Conservation (phyloP, 1,139 yeast genomes). For the Oligophagozyma castellii region DNA sequence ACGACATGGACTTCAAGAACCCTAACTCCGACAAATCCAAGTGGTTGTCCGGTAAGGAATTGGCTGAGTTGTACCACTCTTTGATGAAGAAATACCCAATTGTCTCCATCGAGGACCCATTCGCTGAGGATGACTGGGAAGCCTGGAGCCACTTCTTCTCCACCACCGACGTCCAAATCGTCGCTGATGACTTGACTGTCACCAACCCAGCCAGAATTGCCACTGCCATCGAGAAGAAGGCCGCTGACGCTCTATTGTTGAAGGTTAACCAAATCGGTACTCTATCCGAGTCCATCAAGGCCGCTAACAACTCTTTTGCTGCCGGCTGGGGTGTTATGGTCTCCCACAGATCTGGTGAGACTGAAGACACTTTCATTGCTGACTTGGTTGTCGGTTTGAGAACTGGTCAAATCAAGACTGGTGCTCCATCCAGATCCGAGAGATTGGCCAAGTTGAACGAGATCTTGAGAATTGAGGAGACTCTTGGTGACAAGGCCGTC, state of each 20-base stretch:
- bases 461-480: slow-evolving; percentile 94
- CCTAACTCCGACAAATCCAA: slow-evolving; percentile 77
- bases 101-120: slow-evolving; percentile 95
- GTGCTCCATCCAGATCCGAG: slow-evolving; percentile 99
- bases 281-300: slow-evolving; percentile 79
- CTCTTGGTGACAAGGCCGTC: slow-evolving; percentile 87
- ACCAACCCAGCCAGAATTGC: slow-evolving; percentile 90
- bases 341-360: slow-evolving; percentile 97
- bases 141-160: slow-evolving; percentile 84
- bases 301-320: slow-evolving; percentile 79
- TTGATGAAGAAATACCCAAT: slow-evolving; percentile 85
- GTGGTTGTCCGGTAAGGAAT: slow-evolving; percentile 79
- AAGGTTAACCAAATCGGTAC: slow-evolving; percentile 96
- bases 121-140: slow-evolving; percentile 98
- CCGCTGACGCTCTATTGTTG: slow-evolving; percentile 82
- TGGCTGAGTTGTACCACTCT: slow-evolving; percentile 67
- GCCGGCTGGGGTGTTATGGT: slow-evolving; percentile 98
- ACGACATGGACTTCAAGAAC: slow-evolving; percentile 96
- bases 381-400: slow-evolving; percentile 94
- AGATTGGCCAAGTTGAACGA: slow-evolving; percentile 96
- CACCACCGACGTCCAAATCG: slow-evolving; percentile 63
- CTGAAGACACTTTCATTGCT: slow-evolving; percentile 96
- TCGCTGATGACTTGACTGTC: slow-evolving; percentile 95
- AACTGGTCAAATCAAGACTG: slow-evolving; percentile 96
- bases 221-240: slow-evolving; percentile 89